These are phyloP conservation scores for Spinellus fusiger DNA, from an alignment of 192 early-diverging fungal species.

Conservation along the genomic window DNA sequence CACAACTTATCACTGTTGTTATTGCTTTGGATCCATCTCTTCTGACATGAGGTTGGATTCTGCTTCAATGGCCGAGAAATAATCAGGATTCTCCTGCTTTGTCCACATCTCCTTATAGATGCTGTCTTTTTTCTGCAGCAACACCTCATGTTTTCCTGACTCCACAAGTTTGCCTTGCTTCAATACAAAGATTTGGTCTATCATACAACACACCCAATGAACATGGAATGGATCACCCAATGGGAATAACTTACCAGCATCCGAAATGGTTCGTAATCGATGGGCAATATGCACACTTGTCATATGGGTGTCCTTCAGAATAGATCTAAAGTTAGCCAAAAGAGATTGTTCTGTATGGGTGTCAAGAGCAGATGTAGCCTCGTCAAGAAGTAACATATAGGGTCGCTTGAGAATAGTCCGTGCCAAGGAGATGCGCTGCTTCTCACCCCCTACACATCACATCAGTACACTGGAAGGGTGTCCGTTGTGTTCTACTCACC, in stretches of 20 bases:
- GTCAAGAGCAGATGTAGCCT: slow-evolving; percentile 88
- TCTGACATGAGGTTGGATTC: neutral
- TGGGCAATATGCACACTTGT: slow-evolving; percentile 97
- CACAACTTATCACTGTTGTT: too few relatives aligned
- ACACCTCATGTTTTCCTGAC: slow-evolving; percentile 75
- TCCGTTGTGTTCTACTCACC: neutral
- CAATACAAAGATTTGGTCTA: slow-evolving; percentile 91
- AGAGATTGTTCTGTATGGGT: slow-evolving; percentile 81
- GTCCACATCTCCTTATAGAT: slow-evolving; percentile 89
- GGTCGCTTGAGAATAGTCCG: slow-evolving; percentile 92
- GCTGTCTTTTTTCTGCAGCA: slow-evolving; percentile 57
- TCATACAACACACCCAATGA: too few relatives aligned
- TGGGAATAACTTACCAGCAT: slow-evolving; percentile 49
- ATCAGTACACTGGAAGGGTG: neutral
- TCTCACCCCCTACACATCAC: slow-evolving; percentile 47
- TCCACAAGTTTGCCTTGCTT: slow-evolving; percentile 81
- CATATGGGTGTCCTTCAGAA: slow-evolving; percentile 60
- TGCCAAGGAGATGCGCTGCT: slow-evolving; percentile 74
- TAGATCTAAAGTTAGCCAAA: slow-evolving; percentile 80
- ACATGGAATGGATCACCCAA: neutral
- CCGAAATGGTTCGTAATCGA: slow-evolving; percentile 81
- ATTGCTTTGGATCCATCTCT: neutral
- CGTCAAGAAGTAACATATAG: slow-evolving; percentile 83
- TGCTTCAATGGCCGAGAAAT: neutral
- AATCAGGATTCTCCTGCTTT: slow-evolving; percentile 48